phyloP scores from a whole-genome alignment of 805 yeast genomes.

The Ogataea salicorniae region DNA sequence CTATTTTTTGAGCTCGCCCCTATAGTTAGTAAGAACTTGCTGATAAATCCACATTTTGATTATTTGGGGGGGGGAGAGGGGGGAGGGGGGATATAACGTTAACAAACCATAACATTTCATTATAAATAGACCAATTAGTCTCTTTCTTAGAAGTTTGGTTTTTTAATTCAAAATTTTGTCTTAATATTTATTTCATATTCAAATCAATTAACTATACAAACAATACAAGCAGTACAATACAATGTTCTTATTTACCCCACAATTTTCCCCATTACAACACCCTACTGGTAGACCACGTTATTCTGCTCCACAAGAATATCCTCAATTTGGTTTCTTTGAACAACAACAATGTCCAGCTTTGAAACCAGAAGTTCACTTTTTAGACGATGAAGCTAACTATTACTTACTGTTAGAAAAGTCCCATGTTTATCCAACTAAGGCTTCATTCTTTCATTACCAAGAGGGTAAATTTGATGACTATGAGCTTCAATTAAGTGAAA shows the following conservation, averaged over 20 bases:
- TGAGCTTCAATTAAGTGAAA: slow-evolving; percentile 14
- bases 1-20: background rate
- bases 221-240: background rate
- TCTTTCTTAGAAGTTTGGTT: too few relatives aligned
- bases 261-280: background rate
- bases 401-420: slow-evolving; percentile 20
- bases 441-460: background rate
- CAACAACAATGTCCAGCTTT: background rate
- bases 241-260: slow-evolving; percentile 2
- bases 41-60: background rate
- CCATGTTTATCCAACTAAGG: slow-evolving; percentile 1
- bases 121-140: too few relatives aligned
- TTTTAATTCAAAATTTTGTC: too few relatives aligned
- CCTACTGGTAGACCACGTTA: background rate
- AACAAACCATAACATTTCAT: too few relatives aligned
- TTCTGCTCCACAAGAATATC: background rate
- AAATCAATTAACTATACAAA: too few relatives aligned
- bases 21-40: background rate
- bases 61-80: background rate
- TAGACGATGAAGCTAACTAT: slow-evolving; percentile 20
- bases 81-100: too few relatives aligned
- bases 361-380: slow-evolving; percentile 6
- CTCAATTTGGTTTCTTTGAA: slow-evolving; percentile 1
- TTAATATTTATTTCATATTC: too few relatives aligned
- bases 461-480: slow-evolving; percentile 17